Evolutionary conservation across 768 basidiomycete genomes (phyloP).

Genomic region (Russula sp.): DNA sequence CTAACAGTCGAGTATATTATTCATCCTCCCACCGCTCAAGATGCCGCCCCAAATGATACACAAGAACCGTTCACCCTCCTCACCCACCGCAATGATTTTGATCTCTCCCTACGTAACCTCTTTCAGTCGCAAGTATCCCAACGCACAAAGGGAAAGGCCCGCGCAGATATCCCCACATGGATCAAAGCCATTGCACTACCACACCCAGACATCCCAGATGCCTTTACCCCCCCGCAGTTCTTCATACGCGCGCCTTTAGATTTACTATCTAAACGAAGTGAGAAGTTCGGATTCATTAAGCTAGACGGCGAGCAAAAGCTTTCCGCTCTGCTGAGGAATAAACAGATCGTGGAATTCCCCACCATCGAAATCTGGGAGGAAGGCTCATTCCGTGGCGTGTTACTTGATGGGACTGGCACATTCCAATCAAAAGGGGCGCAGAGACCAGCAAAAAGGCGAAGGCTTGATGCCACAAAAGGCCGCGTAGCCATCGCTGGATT

Average conservation of each 20-base stretch:
- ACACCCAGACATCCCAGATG: constrained; percentile 48
- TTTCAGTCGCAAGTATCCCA: constrained; percentile 43
- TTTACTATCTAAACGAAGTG: constrained; percentile 17
- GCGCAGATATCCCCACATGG: constrained; percentile 46
- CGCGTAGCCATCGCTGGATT: constrained; percentile 50
- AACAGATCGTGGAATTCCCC: constrained; percentile 77
- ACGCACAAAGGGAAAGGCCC: constrained; percentile 37
- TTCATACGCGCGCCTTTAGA: constrained; percentile 45
- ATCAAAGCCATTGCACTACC: constrained; percentile 43
- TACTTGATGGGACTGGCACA: constrained; percentile 50
- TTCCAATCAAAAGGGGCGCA: constrained; percentile 32
- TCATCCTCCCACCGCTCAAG: constrained; percentile 43
- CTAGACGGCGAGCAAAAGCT: constrained; percentile 48
- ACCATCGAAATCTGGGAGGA: constrained; percentile 70
- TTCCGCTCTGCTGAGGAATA: constrained; percentile 42
- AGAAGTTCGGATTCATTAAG: constrained; percentile 40
- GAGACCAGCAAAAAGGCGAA: constrained; percentile 46
- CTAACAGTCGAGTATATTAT: constrained; percentile 71
- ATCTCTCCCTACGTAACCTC: constrained; percentile 42
- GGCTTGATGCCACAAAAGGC: constrained; percentile 44
- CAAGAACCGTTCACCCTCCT: constrained; percentile 43
- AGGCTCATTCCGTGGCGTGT: constrained; percentile 47
- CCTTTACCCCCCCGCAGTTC: constrained; percentile 50
- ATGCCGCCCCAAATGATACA: constrained; percentile 33
- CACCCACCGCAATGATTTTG: constrained; percentile 56